Conservation (phyloP, 2,329 filamentous ascomycete genomes). For the Aureobasidium sp. region DNA sequence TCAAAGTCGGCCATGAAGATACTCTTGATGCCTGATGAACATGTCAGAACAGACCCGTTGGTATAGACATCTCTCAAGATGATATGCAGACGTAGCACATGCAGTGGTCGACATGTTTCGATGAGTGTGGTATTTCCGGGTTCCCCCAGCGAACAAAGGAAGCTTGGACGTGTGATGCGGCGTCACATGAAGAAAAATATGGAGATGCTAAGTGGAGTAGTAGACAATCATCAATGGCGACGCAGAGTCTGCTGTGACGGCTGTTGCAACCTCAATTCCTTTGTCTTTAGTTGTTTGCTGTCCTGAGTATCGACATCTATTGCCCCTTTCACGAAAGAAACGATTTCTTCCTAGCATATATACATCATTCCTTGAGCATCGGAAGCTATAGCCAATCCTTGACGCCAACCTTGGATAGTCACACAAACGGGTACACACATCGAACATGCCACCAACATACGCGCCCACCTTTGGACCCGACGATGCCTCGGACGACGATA, state of each 20-base stretch:
- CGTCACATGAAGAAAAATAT: constrained; percentile 11
- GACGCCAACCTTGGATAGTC: not conserved
- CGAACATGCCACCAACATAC: constrained; percentile 10
- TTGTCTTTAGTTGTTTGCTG: not conserved
- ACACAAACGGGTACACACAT: not conserved
- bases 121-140: not conserved
- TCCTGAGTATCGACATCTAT: not conserved
- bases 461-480: constrained; percentile 10
- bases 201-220: constrained; percentile 8
- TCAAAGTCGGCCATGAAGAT: not conserved
- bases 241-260: not conserved
- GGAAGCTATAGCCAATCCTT: constrained; percentile 1
- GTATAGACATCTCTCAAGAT: not conserved
- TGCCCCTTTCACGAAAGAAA: not conserved
- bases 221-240: not conserved
- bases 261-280: not conserved
- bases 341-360: not conserved
- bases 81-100: not conserved
- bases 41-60: not conserved
- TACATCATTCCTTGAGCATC: not conserved
- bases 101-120: not conserved
- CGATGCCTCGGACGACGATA: constrained; percentile 5
- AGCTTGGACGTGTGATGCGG: constrained; percentile 8
- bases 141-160: not conserved
- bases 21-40: not conserved